Percentiles rank a stretch among this genome's conserved stretches.
Evolutionary conservation across 139 green algal species (phyloP).

Genomic region (Ulvella scutata): DNA sequence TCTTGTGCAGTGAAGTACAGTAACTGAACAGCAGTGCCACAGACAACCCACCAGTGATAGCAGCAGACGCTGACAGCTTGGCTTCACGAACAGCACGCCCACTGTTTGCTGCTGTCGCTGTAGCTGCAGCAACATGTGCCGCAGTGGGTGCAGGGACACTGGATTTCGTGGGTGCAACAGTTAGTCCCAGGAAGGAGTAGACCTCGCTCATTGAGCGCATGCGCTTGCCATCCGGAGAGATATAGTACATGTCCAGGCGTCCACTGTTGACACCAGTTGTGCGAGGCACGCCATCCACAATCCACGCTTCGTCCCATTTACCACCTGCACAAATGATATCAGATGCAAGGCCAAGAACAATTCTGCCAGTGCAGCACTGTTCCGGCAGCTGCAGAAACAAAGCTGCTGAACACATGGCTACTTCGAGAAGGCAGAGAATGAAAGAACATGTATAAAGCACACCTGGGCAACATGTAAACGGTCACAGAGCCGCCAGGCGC

Average conservation of each 20-base stretch:
- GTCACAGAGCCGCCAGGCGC: not conserved
- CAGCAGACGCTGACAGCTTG: not conserved
- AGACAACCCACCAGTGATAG: not conserved
- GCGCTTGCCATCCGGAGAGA: not conserved
- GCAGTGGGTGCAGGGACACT: not conserved
- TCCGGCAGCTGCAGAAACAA: too few relatives aligned
- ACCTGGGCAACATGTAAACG: not conserved
- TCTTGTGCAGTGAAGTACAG: too few relatives aligned
- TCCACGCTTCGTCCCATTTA: not conserved
- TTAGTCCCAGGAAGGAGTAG: not conserved
- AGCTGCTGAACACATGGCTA: too few relatives aligned
- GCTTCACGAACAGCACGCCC: not conserved
- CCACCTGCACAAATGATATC: not conserved
- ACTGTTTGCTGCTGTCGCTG: not conserved
- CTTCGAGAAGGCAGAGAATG: not conserved
- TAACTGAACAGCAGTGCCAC: too few relatives aligned
- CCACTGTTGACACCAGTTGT: not conserved
- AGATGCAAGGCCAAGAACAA: not conserved
- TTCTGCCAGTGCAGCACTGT: not conserved
- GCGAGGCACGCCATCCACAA: not conserved
- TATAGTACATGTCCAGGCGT: not conserved
- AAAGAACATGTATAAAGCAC: not conserved
- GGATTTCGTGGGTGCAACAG: not conserved
- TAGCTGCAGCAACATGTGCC: not conserved
- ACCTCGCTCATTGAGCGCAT: conserved; percentile 2